A percentile compares a stretch with the other conserved stretches of the same genome.
These are phyloP conservation scores for Polymyxa betae DNA, from an alignment of 208 protist genomes.

Conservation along the genomic window DNA sequence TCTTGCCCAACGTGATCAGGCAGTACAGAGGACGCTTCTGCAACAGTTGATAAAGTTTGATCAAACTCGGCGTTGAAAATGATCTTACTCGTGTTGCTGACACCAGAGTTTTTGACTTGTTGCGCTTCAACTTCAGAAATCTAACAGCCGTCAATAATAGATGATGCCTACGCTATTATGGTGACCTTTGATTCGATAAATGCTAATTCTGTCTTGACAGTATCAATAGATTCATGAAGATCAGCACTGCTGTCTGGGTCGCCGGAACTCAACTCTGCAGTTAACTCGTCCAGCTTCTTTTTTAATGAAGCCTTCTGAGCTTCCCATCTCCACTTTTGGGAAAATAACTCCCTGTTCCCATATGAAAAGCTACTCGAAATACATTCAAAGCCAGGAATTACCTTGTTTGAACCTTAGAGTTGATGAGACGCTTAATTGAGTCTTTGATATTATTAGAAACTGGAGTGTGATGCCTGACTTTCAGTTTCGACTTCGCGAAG, in stretches of 20 bases:
- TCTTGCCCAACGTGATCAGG: neutral
- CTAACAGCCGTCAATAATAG: neutral
- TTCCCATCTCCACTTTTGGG: neutral
- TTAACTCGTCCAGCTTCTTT: neutral
- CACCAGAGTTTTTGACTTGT: neutral
- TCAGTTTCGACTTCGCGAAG: neutral
- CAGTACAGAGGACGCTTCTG: neutral
- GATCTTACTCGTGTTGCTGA: neutral
- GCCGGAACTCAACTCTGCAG: neutral
- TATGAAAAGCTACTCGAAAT: neutral
- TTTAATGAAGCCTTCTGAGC: neutral
- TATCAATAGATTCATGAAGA: neutral
- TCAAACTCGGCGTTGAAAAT: neutral
- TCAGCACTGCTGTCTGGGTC: neutral
- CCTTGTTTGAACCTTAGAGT: slow-evolving; percentile 15
- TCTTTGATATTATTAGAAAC: slow-evolving; percentile 14
- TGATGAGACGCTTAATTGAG: neutral
- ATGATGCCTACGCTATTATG: neutral
- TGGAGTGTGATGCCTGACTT: neutral
- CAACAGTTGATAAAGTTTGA: neutral
- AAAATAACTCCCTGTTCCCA: slow-evolving; percentile 2
- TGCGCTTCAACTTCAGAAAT: neutral
- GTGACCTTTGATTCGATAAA: slow-evolving; percentile 17
- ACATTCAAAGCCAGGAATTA: neutral
- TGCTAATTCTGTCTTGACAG: neutral